Evolutionary conservation across 306 rosid species (phyloP).

Genomic region (Pachyrhizus erosus): DNA sequence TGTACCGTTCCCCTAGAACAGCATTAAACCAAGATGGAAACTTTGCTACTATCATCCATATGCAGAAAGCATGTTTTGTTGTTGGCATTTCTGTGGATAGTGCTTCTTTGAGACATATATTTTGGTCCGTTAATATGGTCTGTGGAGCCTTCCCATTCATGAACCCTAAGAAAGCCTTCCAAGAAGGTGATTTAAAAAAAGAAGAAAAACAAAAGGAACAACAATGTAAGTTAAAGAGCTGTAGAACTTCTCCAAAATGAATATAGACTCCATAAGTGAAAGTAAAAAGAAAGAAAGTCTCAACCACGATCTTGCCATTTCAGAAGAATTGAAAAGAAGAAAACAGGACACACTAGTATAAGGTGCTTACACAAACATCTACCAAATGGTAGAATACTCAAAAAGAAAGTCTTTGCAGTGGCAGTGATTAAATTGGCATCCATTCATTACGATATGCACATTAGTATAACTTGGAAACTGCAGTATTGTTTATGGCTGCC

Average conservation of each 20-base stretch:
- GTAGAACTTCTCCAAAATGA: slow-evolving; percentile 19
- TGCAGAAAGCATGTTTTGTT: slow-evolving; percentile 88
- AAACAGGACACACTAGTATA: slow-evolving; percentile 15
- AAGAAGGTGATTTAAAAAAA: slow-evolving; percentile 43
- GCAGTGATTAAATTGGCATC: slow-evolving; percentile 3
- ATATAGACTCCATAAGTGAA: not conserved
- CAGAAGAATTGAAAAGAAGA: slow-evolving; percentile 19
- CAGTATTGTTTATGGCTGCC: slow-evolving; percentile 1
- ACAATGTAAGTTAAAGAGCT: slow-evolving; percentile 48
- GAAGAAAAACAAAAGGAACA: slow-evolving; percentile 25
- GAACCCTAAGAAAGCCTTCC: slow-evolving; percentile 91
- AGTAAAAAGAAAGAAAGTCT: slow-evolving; percentile 8
- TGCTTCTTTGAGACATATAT: slow-evolving; percentile 90
- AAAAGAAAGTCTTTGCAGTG: slow-evolving; percentile 24
- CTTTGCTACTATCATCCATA: slow-evolving; percentile 98
- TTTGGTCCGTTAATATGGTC: slow-evolving; percentile 91
- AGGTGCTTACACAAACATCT: not conserved
- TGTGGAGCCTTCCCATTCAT: slow-evolving; percentile 94
- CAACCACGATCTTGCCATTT: slow-evolving; percentile 16
- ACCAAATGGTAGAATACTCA: not conserved
- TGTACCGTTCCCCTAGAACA: slow-evolving; percentile 92
- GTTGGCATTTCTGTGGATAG: slow-evolving; percentile 74
- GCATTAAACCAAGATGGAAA: slow-evolving; percentile 99
- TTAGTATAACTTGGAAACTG: slow-evolving; percentile 20
- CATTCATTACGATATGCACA: slow-evolving; percentile 12